A percentile compares a stretch with the other conserved stretches of the same genome.
These are phyloP conservation scores for Aristolochia fimbriata DNA, from an alignment of 164 flowering plant species.

Conservation along the genomic window DNA sequence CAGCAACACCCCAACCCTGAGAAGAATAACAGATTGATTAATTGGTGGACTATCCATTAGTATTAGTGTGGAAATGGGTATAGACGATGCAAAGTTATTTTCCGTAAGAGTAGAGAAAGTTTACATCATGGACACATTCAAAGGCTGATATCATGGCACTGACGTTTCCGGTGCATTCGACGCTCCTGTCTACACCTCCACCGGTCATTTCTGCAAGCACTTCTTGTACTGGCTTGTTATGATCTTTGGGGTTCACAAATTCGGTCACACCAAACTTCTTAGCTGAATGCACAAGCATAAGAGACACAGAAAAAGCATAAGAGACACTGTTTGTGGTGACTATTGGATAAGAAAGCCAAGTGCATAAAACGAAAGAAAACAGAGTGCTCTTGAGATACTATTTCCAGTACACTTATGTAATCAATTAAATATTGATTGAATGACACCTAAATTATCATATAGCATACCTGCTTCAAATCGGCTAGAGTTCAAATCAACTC, in stretches of 20 bases:
- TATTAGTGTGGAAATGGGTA: neutral
- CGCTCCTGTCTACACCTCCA: slow-evolving; percentile 62
- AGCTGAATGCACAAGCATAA: slow-evolving; percentile 13
- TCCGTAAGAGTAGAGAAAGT: neutral
- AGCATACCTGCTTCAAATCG: slow-evolving; percentile 48
- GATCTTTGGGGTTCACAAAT: slow-evolving; percentile 31
- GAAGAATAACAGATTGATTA: neutral
- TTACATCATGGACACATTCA: slow-evolving; percentile 69
- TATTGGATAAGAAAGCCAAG: neutral
- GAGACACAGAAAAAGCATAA: neutral
- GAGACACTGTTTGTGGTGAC: neutral
- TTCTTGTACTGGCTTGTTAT: slow-evolving; percentile 37
- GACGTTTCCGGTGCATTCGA: slow-evolving; percentile 55
- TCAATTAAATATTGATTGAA: neutral
- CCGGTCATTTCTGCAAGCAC: slow-evolving; percentile 58
- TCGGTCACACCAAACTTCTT: slow-evolving; percentile 42
- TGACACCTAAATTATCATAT: neutral
- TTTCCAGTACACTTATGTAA: neutral
- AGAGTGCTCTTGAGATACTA: neutral
- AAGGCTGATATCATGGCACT: slow-evolving; percentile 67
- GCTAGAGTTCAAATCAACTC: slow-evolving; percentile 52
- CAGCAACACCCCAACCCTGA: slow-evolving; percentile 21
- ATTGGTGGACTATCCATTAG: neutral
- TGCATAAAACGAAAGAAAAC: neutral
- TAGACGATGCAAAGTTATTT: neutral